These are phyloP conservation scores for Xylariaceae sp. DNA, from an alignment of 2,329 filamentous ascomycete genomes.

Conservation along the genomic window DNA sequence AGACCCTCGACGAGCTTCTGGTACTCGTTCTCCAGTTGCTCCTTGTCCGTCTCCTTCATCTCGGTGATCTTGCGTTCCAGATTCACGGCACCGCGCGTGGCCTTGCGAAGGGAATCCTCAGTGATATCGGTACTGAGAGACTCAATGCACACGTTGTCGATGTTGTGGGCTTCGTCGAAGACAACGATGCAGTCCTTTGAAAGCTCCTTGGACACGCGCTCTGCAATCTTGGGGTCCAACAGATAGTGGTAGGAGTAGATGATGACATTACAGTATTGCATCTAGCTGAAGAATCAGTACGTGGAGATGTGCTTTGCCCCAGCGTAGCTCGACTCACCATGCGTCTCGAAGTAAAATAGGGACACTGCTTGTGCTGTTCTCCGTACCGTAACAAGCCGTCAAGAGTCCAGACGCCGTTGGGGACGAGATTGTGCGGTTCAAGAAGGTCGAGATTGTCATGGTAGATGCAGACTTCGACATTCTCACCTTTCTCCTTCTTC, in stretches of 20 bases:
- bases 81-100: conserved; percentile 85
- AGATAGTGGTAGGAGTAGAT: conserved; percentile 99
- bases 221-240: conserved; percentile 95
- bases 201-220: conserved; percentile 89
- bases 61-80: conserved; percentile 87
- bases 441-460: conserved; percentile 97
- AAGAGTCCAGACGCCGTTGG: conserved; percentile 92
- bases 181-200: conserved; percentile 99
- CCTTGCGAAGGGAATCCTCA: conserved; percentile 88
- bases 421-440: conserved; percentile 91
- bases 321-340: conserved; percentile 63
- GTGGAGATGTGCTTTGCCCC: not conserved
- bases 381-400: conserved; percentile 87
- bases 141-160: conserved; percentile 99
- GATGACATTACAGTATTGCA: conserved; percentile 99
- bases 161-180: conserved; percentile 98
- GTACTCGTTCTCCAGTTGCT: conserved; percentile 93
- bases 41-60: conserved; percentile 93
- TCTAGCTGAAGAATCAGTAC: conserved; percentile 47
- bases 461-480: conserved; percentile 91
- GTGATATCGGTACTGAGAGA: conserved; percentile 95
- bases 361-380: conserved; percentile 93
- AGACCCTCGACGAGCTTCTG: conserved; percentile 91
- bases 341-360: conserved; percentile 90
- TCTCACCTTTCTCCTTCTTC: conserved; percentile 92